Evolutionary conservation across 345 rosid genomes (phyloP).

Genomic region (Gossypium mustelinum): DNA sequence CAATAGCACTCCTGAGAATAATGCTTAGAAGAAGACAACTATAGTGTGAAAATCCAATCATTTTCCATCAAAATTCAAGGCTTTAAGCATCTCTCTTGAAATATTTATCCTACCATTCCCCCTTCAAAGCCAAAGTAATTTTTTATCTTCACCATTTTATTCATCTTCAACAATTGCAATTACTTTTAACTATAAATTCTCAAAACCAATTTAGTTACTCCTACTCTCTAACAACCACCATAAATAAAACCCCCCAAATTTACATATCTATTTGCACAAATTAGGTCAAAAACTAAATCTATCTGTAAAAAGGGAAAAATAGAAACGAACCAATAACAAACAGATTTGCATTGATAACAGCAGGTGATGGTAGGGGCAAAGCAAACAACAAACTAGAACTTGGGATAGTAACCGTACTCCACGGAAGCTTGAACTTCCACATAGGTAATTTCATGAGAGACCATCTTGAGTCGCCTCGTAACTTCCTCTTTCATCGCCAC

Average conservation of each 20-base stretch:
- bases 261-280: not conserved
- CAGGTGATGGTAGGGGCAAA: conserved; percentile 46
- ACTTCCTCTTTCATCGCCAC: conserved; percentile 44
- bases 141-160: not conserved
- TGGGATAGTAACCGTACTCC: conserved; percentile 12
- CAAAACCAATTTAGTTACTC: not conserved
- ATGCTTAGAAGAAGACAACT: not conserved
- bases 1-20: not conserved
- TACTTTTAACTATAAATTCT: conserved; percentile 1
- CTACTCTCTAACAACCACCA: not conserved
- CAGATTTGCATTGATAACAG: conserved; percentile 56
- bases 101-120: not conserved
- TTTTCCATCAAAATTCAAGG: not conserved
- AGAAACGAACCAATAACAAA: conserved; percentile 58
- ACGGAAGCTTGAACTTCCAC: conserved; percentile 27
- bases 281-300: not conserved
- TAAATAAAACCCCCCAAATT: not conserved
- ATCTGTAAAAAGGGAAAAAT: not conserved
- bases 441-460: conserved; percentile 38
- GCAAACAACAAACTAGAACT: conserved; percentile 49
- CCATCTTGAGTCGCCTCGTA: conserved; percentile 37
- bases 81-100: not conserved
- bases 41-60: not conserved
- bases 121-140: not conserved
- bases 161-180: not conserved